Evolutionary conservation across 129 eudicot genomes (phyloP), one percentile per base, ranked within the genome.

Genomic region (Smallanthus sonchifolius): DNA sequence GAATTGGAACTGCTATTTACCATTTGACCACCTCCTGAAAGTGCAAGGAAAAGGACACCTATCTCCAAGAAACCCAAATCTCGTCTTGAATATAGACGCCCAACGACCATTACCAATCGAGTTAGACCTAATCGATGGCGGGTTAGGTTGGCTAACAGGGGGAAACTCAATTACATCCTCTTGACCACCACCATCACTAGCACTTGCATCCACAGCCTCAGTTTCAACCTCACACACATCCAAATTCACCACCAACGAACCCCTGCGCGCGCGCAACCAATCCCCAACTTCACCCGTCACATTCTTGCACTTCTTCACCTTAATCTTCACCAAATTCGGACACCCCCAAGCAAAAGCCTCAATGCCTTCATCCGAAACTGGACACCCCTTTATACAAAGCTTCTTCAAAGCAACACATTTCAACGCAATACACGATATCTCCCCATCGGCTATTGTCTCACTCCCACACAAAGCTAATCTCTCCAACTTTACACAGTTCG

Each of bases 231-330:
- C 92, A 55, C 81, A 81, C 2, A 75, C 88, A 76, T 90, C 96
- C 74, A 90, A 65, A 81, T 76, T 87, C 34, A 90, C 88, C 30
- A 84, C 73, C 79, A 90, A 74, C 1, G 85, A 69, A 19, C 81
- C 83, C 75, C 90, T 87, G 66, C 80, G 85, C 32, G 77, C 86
- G 77, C 88, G 79, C 59, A 90, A 78, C 86, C 84, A 85, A 73
- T 85, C 88, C 0, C 81, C 88, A 65, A 83, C 83, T 7, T 85
- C 96, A 51, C 84, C 28, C 4, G 90, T 87, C 52, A 90, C 96
- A 20, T 78, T 87, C 56, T 84, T 85, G 75, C 96, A 90, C 72
- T 85, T 90, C 69, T 67, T 76, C 56, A 76, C 74, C 57, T 67
- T 76, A 40, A 76, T 76, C 57, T 76, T 67, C 0, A 67, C 80